Evolutionary conservation across 495 filamentous ascomycete species (phyloP), one percentile per base, ranked within the genome.

Genomic region (Penicillium macrosclerotiorum): DNA sequence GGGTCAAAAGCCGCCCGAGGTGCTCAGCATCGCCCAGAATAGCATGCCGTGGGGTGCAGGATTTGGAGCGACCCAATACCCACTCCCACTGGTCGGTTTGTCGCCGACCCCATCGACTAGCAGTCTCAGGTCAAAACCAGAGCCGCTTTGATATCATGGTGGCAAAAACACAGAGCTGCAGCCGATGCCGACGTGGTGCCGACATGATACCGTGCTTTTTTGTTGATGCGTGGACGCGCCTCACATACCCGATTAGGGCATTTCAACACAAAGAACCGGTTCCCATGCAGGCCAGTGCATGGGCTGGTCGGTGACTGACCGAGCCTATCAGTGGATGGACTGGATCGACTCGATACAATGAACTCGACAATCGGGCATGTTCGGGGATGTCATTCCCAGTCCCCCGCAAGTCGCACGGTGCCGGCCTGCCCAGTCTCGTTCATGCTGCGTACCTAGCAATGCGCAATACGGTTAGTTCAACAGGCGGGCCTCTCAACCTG

Each of bases 1-100:
- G 18, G 8, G 8, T 5, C 43, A 37, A 30, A 39, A 34, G 44
- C 34, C 34, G 33, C 37, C 5, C 24, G 11, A 11, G 13, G 27
- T 17, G 22, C 26, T n/a, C n/a, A n/a, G n/a, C n/a, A n/a, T n/a
- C n/a, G 37, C 43, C 52, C 16, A 56, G 41, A 52, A 59, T 51
- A 56, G 47, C 32, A 54, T 37, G 43, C 24, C 44, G 40, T 59
- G 55, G 55, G 52, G 55, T 59, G 18, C 42, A 53, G 51, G 42
- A 55, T 38, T 50, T 27, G 25, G 36, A 23, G 18, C 22, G 18
- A 46, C 20, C 18, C n/a, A 8, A 32, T 36, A 35, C n/a, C 37
- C 47, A 55, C 44, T 50, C 6, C 27, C 20, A 57, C 33, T 52
- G 51, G 53, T 29, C 25, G 23, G 16, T 30, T 42, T 39, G 42